Evolutionary conservation across 176 grass and related monocot genomes (phyloP).

Genomic region (Raddia distichophylla): DNA sequence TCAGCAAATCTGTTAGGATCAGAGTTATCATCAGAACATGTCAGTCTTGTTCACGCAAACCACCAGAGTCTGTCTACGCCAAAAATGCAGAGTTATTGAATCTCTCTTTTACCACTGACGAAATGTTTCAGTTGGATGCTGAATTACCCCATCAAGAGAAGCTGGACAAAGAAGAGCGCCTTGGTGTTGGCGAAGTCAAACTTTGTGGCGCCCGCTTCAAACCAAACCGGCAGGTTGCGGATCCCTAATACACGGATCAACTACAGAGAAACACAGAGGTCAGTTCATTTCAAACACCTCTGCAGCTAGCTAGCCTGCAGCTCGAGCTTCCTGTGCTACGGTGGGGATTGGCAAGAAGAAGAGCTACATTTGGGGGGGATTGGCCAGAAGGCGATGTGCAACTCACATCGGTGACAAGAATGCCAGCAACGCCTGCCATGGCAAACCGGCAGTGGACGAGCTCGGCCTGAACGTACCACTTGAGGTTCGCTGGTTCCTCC

Average conservation of each 20-base stretch:
- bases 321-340: background rate
- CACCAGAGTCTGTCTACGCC: background rate
- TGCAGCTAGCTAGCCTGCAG: background rate
- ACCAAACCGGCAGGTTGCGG: slow-evolving; percentile 79
- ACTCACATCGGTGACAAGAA: slow-evolving; percentile 54
- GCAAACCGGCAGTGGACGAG: slow-evolving; percentile 89
- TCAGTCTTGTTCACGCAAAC: slow-evolving; percentile 27
- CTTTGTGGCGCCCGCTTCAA: slow-evolving; percentile 80
- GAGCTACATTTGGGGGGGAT: background rate
- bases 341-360: background rate
- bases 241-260: slow-evolving; percentile 79
- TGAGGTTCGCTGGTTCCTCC: slow-evolving; percentile 62
- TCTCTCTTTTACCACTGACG: background rate
- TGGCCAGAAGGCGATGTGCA: background rate
- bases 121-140: slow-evolving; percentile 20
- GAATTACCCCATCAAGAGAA: slow-evolving; percentile 94
- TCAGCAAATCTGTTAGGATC: slow-evolving; percentile 66
- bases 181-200: slow-evolving; percentile 67
- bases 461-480: slow-evolving; percentile 92
- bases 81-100: slow-evolving; percentile 13
- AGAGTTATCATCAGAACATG: slow-evolving; percentile 6
- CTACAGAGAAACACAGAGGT: slow-evolving; percentile 46
- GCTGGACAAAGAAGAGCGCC: slow-evolving; percentile 79
- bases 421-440: slow-evolving; percentile 69
- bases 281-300: background rate